Evolutionary conservation across 1,284 basidiomycete species (phyloP), one percentile per base, ranked within the genome.

Genomic region (Quambalaria eucalypti): DNA sequence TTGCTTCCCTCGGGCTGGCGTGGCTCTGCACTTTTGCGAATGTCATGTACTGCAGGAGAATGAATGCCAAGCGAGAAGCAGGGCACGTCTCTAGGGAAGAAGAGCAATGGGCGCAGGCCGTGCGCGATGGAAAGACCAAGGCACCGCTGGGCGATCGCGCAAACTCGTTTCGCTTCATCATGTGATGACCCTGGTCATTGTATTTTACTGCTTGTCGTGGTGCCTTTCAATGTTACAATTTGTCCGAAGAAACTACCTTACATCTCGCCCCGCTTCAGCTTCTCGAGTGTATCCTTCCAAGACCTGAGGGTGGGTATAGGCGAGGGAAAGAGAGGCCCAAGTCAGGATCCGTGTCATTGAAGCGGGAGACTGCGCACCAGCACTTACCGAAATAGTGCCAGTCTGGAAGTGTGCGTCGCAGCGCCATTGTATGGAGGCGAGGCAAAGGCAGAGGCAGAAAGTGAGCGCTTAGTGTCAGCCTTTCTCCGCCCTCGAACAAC

Each of bases 1-100:
- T 76, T 51, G 76, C 62, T 5, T 55, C 69, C 29, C 53, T 76
- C 16, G 52, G 60, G 47, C 64, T 60, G 14, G 66, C 66, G 28
- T 76, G 73, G 74, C 26, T 68, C 14, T 57, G 68, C 7, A 61
- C 76, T 10, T 66, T 69, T 1, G 2, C 57, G 16, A 61, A 66
- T 28, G 57, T 64, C 12, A 52, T 63, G 48, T 70, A 63, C 54
- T 68, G 66, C 54, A n/a, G n/a, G n/a, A n/a, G n/a, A n/a, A n/a
- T n/a, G n/a, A n/a, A n/a, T n/a, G n/a, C n/a, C n/a, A n/a, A n/a
- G n/a, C n/a, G n/a, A n/a, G n/a, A n/a, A n/a, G n/a, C n/a, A n/a
- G n/a, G n/a, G n/a, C n/a, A n/a, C n/a, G n/a, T n/a, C n/a, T n/a
- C n/a, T n/a, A n/a, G n/a, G n/a, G n/a, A n/a, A n/a, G n/a, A n/a